Evolutionary conservation across 2,329 filamentous ascomycete species (phyloP).

Genomic region (Furcasterigmium furcatum): DNA sequence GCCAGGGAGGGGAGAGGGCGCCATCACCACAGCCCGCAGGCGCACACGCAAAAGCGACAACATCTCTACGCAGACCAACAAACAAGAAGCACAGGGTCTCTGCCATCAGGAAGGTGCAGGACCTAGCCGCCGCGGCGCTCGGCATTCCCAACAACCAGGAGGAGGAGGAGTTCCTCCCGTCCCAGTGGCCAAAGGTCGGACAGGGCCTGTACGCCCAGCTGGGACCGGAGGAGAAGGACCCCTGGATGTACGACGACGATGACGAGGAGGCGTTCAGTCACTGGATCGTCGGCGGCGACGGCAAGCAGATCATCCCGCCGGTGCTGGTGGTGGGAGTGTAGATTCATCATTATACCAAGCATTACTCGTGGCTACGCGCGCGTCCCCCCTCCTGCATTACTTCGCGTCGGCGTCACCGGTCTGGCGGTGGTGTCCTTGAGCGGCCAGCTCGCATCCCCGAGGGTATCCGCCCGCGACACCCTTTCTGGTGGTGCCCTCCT

Average conservation of each 20-base stretch:
- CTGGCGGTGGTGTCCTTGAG: not conserved
- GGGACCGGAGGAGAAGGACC: constrained; percentile 31
- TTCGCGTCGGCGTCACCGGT: not conserved
- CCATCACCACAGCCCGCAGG: not conserved
- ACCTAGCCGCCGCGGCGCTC: constrained; percentile 16
- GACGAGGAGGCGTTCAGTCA: constrained; percentile 41
- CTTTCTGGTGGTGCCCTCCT: not conserved
- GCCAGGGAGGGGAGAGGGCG: no score
- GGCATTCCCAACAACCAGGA: constrained; percentile 19
- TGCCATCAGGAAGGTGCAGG: constrained; percentile 27
- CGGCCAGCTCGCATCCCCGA: not conserved
- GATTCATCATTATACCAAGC: not conserved
- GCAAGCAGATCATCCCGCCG: constrained; percentile 30
- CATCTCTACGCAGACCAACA: constrained; percentile 3
- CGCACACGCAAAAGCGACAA: not conserved
- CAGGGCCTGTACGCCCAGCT: constrained; percentile 35
- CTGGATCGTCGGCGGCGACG: constrained; percentile 33
- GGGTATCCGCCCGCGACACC: not conserved
- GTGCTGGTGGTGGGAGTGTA: constrained; percentile 2
- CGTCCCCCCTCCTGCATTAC: not conserved
- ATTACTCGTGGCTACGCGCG: not conserved
- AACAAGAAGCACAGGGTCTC: constrained; percentile 26
- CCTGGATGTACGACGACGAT: constrained; percentile 32
- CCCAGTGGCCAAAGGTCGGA: constrained; percentile 35
- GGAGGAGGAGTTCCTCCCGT: constrained; percentile 27